Evolutionary conservation across 495 filamentous ascomycete genomes (phyloP).

Genomic region (Entonaema liquescens): DNA sequence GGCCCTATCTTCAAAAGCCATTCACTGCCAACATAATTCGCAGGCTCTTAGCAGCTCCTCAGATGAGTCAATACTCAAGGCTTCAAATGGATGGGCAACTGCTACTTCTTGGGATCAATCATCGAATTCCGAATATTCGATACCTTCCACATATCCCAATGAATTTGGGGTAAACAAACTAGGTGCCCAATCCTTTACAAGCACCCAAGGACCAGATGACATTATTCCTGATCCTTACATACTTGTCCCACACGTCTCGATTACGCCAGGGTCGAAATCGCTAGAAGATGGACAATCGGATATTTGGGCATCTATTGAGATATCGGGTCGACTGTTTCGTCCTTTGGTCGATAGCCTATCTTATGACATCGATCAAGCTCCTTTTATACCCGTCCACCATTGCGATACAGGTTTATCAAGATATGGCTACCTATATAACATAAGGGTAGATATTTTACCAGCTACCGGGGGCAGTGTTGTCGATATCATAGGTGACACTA

Average conservation of each 20-base stretch:
- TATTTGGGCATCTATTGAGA: slow-evolving; percentile 59
- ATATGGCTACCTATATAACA: slow-evolving; percentile 56
- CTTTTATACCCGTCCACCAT: slow-evolving; percentile 18
- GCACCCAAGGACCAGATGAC: slow-evolving; percentile 15
- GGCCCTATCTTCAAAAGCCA: slow-evolving; percentile 32
- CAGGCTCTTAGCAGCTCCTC: slow-evolving; percentile 31
- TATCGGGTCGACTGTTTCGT: slow-evolving; percentile 50
- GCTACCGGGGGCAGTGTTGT: slow-evolving; percentile 44
- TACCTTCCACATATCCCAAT: not conserved
- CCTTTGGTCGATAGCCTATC: slow-evolving; percentile 12
- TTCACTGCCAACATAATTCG: slow-evolving; percentile 10
- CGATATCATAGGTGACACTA: slow-evolving; percentile 48
- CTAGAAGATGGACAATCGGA: slow-evolving; percentile 44
- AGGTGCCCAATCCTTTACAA: slow-evolving; percentile 18
- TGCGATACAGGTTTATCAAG: slow-evolving; percentile 25
- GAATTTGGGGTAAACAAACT: slow-evolving; percentile 11
- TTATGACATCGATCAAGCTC: slow-evolving; percentile 4
- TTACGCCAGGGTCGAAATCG: slow-evolving; percentile 63
- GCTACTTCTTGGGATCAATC: slow-evolving; percentile 15
- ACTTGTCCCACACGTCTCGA: slow-evolving; percentile 52
- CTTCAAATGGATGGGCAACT: not conserved
- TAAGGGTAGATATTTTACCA: slow-evolving; percentile 50
- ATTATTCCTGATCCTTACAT: slow-evolving; percentile 45
- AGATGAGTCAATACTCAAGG: slow-evolving; percentile 31
- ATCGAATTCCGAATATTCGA: slow-evolving; percentile 2